Base-by-base conservation (phyloP, 495 filamentous ascomycete species). In the Platismatia glauca region DNA sequence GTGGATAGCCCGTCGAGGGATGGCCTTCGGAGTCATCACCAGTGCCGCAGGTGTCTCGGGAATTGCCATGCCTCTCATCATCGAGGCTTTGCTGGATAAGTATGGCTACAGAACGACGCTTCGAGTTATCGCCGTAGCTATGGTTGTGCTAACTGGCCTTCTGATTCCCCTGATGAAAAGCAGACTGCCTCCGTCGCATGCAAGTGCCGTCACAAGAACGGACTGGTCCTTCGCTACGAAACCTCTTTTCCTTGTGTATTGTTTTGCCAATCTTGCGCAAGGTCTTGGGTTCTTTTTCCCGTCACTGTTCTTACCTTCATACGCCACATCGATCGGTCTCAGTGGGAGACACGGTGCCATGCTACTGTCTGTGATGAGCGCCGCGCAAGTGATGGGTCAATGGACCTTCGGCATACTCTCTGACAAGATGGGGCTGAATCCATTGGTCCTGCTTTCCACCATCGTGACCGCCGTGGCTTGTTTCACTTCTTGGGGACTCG, bases 1-100 rank as follows among this genome's bases (percentile, higher is more conserved):
- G 65, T 78, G 72, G 64, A 66, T 72, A 24, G 50, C 62, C 52
- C 71, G 71, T 13, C 70, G 75, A 15, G 76, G 76, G 1, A 71
- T 78, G 61, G 76, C 76, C 18, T 77, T 75, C 64, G 76, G 76
- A 0, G 56, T 79, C 52, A 67, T 78, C 24, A 74, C 71, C 48
- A 70, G 69, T 31, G 75, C 75, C 11, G 65, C 68, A 22, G 76
- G 76, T 9, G 64, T 73, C 22, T 69, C 67, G 9, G 76, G 75
- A 9, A 50, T 71, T 11, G 60, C 72, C 7, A 68, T 77, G 44
- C 76, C 76, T 7, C 70, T 77, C 39, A 55, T 70, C 33, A 43
- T 76, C 38, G 69, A 74, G 39, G 65, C 66, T 2, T 38, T 75
- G 33, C 62, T 78, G 15, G 58, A 67, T 9, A 62, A 58, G 39